Conservation (phyloP, 2,329 filamentous ascomycete genomes). For the Metarhizium rileyi region DNA sequence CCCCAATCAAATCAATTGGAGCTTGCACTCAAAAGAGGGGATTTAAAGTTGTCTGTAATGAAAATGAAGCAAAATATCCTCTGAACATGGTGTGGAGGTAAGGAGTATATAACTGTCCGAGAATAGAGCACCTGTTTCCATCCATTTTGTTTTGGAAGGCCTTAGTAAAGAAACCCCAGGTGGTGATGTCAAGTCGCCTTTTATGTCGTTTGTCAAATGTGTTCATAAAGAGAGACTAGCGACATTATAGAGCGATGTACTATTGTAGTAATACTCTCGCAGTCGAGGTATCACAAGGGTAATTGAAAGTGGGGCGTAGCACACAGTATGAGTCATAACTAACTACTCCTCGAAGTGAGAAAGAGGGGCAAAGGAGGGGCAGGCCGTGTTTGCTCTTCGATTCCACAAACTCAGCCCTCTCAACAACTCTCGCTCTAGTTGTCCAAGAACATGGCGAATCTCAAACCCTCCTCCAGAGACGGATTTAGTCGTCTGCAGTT, state of each 20-base stretch:
- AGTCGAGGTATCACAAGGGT: no score
- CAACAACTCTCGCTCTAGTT: background rate
- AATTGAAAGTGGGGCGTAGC: no score
- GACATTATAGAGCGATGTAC: no score
- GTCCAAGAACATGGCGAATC: background rate
- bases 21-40: background rate
- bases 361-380: no score
- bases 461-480: background rate
- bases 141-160: background rate
- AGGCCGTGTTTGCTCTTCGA: no score
- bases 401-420: background rate
- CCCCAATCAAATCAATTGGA: background rate
- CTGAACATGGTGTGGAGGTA: background rate
- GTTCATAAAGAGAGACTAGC: no score
- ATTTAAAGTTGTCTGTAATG: background rate
- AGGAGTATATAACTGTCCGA: conserved; percentile 1
- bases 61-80: background rate
- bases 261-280: no score
- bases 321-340: no score
- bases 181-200: background rate
- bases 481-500: background rate
- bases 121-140: conserved; percentile 6
- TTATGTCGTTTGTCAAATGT: no score
- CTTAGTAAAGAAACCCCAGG: no score
- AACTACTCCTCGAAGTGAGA: no score